Percentiles rank a stretch among this genome's conserved stretches.
Conservation (phyloP, 805 yeast genomes). For the Maudiozyma pseudohumilis region DNA sequence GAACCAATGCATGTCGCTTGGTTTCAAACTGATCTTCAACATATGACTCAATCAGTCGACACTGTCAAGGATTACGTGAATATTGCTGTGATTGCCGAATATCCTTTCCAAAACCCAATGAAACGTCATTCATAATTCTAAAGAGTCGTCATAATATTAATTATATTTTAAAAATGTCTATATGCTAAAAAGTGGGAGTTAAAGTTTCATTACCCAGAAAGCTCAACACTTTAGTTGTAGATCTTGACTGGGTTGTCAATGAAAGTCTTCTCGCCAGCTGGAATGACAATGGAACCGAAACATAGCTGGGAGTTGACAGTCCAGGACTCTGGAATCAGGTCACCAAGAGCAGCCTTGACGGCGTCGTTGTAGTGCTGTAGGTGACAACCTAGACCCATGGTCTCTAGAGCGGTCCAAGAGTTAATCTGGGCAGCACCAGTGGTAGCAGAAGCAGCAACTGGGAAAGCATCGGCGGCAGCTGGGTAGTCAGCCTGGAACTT, state of each 20-base stretch:
- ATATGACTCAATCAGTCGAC: no score
- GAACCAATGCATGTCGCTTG: no score
- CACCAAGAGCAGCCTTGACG: conserved; percentile 32
- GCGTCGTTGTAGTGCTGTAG: conserved; percentile 44
- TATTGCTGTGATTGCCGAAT: no score
- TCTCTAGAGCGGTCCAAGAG: conserved; percentile 39
- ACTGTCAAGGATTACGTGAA: no score
- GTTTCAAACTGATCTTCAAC: no score
- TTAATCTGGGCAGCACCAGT: conserved; percentile 42
- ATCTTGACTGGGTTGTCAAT: conserved; percentile 36
- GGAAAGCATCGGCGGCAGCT: conserved; percentile 35
- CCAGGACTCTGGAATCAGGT: conserved; percentile 35
- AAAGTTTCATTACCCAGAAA: no score
- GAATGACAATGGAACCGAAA: conserved; percentile 37
- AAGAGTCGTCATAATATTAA: no score
- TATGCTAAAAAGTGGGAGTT: no score
- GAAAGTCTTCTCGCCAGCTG: conserved; percentile 33
- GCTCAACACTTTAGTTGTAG: conserved; percentile 15
- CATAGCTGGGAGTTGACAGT: conserved; percentile 40
- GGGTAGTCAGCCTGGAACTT: conserved; percentile 35
- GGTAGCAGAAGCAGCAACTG: conserved; percentile 37
- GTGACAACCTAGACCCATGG: conserved; percentile 39
- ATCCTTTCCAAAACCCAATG: no score
- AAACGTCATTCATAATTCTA: no score
- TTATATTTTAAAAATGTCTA: no score